phyloP scores from a whole-genome alignment of 2,329 filamentous ascomycete species.

The Saccharata proteae region DNA sequence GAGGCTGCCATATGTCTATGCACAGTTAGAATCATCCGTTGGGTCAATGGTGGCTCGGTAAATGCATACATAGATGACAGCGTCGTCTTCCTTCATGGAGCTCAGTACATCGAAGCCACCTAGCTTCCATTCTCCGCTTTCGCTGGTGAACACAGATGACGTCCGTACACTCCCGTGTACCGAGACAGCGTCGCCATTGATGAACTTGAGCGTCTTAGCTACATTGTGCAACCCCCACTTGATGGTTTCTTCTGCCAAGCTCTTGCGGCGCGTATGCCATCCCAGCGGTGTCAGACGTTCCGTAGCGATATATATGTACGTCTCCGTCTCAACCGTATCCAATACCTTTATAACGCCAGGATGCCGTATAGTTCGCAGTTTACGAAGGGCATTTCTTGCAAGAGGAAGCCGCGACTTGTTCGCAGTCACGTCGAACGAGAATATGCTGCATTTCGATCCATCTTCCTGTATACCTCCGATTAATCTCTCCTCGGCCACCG shows the following conservation, averaged over 20 bases:
- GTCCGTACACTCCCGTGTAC: constrained; percentile 81
- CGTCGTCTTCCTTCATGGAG: constrained; percentile 91
- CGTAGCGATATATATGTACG: constrained; percentile 91
- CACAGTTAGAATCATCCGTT: constrained; percentile 10
- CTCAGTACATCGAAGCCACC: constrained; percentile 89
- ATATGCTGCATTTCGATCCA: constrained; percentile 86
- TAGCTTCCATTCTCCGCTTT: constrained; percentile 96
- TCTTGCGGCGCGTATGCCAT: constrained; percentile 84
- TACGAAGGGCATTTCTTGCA: constrained; percentile 87
- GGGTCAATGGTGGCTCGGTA: constrained; percentile 4
- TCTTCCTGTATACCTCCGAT: constrained; percentile 54
- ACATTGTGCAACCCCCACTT: constrained; percentile 92
- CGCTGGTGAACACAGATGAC: constrained; percentile 81
- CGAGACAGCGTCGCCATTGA: constrained; percentile 85
- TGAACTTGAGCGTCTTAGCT: constrained; percentile 89
- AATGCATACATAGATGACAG: constrained; percentile 64
- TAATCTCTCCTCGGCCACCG: background rate
- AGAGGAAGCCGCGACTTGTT: constrained; percentile 74
- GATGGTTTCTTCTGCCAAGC: constrained; percentile 76
- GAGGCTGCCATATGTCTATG: constrained; percentile 70
- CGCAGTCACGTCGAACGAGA: constrained; percentile 79
- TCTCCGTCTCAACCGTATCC: constrained; percentile 92
- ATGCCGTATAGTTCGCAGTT: constrained; percentile 83
- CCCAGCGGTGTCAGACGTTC: constrained; percentile 76
- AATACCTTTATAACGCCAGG: constrained; percentile 89